A percentile compares a stretch with the other conserved stretches of the same genome.
phyloP scores from a whole-genome alignment of 495 filamentous ascomycete species.

The Hypoxylon cercidicola region DNA sequence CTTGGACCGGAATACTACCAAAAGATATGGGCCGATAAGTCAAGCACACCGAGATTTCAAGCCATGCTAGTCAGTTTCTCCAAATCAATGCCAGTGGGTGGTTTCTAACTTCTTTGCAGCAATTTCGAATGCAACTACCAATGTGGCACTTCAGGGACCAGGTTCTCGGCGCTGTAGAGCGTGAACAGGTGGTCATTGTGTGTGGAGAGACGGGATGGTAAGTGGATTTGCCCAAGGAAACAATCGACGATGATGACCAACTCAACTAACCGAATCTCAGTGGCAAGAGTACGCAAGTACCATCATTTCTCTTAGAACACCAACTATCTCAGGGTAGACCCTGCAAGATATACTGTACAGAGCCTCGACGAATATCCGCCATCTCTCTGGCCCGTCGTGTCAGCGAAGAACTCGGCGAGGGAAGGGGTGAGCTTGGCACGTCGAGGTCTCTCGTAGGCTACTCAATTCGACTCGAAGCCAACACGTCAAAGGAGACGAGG shows the following conservation, averaged over 20 bases:
- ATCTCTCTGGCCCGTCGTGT: conserved; percentile 91
- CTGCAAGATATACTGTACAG: conserved; percentile 95
- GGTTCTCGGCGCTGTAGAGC: conserved; percentile 76
- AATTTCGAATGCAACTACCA: conserved; percentile 76
- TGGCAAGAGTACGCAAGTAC: conserved; percentile 97
- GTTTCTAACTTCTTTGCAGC: conserved; percentile 34
- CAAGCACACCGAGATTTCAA: conserved; percentile 67
- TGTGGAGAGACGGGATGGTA: conserved; percentile 93
- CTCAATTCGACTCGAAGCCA: conserved; percentile 90
- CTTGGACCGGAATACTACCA: conserved; percentile 58
- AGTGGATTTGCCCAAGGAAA: conserved; percentile 4
- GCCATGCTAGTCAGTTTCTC: conserved; percentile 61
- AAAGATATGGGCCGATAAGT: conserved; percentile 77
- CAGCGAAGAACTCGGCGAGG: conserved; percentile 92
- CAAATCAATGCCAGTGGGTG: background rate
- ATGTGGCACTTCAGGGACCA: conserved; percentile 87
- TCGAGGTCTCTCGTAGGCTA: conserved; percentile 87
- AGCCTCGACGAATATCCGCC: conserved; percentile 95
- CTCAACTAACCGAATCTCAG: conserved; percentile 46
- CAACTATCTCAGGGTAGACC: conserved; percentile 79
- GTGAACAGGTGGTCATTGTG: conserved; percentile 84
- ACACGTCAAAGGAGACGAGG: conserved; percentile 79
- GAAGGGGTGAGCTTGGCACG: conserved; percentile 82
- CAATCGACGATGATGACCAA: background rate
- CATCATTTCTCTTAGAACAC: conserved; percentile 89